Evolutionary conservation across 108 stramenopile species (phyloP).

Genomic region (Cyclotella choctawhatcheeana): DNA sequence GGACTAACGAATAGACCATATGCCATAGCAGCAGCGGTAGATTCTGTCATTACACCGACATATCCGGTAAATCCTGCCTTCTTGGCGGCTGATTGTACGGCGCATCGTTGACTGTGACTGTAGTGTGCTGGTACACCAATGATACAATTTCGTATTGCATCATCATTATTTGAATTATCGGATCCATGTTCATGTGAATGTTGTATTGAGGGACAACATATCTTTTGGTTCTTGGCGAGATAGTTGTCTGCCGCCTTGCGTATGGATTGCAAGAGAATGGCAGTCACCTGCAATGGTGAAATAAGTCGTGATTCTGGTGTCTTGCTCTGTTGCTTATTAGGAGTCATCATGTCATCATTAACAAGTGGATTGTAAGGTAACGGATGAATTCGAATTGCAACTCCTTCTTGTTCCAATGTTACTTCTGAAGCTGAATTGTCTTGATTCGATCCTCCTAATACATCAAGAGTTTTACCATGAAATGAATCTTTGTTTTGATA

Average conservation of each 20-base stretch:
- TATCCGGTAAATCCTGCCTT: conserved; percentile 72
- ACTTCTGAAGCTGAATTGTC: background rate
- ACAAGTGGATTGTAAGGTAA: conserved; percentile 24
- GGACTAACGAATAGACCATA: conserved; percentile 78
- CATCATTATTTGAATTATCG: conserved; percentile 3
- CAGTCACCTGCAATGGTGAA: conserved; percentile 62
- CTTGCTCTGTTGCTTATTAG: background rate
- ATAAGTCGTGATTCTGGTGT: conserved; percentile 21
- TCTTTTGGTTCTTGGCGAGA: conserved; percentile 52
- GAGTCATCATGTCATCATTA: no score
- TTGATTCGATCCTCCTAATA: conserved; percentile 23
- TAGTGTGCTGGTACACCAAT: conserved; percentile 85
- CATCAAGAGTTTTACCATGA: conserved; percentile 39
- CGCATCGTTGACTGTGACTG: conserved; percentile 58
- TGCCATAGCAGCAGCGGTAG: conserved; percentile 83
- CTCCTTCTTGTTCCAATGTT: conserved; percentile 29
- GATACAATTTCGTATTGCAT: conserved; percentile 53
- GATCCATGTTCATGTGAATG: background rate
- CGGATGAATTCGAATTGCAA: conserved; percentile 37
- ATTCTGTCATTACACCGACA: conserved; percentile 73
- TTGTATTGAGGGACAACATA: conserved; percentile 45
- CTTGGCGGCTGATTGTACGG: conserved; percentile 59
- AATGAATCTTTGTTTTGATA: background rate
- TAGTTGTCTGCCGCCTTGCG: conserved; percentile 57
- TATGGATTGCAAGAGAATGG: conserved; percentile 58